These are phyloP conservation scores for Lichina pygmaea DNA, from an alignment of 495 filamentous ascomycete genomes.

Conservation along the genomic window DNA sequence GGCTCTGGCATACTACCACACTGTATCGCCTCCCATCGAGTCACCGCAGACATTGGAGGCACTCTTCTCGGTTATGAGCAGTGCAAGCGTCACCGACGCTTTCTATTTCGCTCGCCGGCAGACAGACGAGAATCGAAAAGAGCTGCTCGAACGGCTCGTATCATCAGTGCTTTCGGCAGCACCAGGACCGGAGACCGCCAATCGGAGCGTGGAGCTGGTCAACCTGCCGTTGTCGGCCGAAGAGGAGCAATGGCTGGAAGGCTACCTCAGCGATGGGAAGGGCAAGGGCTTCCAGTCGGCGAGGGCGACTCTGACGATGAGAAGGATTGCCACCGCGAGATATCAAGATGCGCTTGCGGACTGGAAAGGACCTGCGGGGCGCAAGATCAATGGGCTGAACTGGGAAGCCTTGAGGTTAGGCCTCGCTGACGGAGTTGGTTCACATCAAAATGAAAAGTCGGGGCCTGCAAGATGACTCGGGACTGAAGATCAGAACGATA, in stretches of 20 bases:
- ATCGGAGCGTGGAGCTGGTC: constrained; percentile 38
- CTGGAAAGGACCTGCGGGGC: constrained; percentile 13
- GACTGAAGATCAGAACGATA: no score
- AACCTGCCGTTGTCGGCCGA: constrained; percentile 36
- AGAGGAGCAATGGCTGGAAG: constrained; percentile 50
- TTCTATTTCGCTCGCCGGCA: constrained; percentile 44
- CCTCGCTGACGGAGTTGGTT: constrained; percentile 1
- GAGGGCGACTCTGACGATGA: constrained; percentile 42
- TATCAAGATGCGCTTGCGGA: constrained; percentile 9
- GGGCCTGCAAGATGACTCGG: not conserved
- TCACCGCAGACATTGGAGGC: constrained; percentile 27
- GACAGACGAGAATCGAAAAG: constrained; percentile 27
- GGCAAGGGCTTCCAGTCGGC: constrained; percentile 32
- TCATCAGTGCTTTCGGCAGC: constrained; percentile 25
- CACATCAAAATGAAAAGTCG: not conserved
- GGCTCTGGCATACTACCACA: constrained; percentile 50
- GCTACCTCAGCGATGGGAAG: constrained; percentile 30
- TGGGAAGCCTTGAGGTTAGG: constrained; percentile 13
- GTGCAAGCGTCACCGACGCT: constrained; percentile 39
- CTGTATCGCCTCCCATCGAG: constrained; percentile 35
- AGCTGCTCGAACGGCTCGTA: constrained; percentile 42
- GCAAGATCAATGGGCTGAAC: constrained; percentile 23
- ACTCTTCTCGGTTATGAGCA: constrained; percentile 38
- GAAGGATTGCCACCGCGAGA: constrained; percentile 30
- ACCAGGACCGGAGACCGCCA: constrained; percentile 15